Evolutionary conservation across 495 filamentous ascomycete genomes (phyloP).

Genomic region (Penicillium verhagenii): DNA sequence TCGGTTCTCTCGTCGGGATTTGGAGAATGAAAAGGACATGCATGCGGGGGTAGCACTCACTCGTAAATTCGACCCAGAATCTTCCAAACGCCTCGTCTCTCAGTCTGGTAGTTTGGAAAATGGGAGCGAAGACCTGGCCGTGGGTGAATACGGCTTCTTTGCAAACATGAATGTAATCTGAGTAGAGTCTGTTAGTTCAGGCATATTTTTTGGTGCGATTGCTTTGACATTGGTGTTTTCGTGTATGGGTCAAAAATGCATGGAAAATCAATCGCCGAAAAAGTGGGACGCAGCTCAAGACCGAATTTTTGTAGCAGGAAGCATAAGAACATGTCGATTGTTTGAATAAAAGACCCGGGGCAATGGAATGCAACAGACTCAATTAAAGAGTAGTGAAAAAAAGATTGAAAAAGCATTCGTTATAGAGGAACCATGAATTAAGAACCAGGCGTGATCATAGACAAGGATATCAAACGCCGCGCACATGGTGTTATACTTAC

Average conservation of each 20-base stretch:
- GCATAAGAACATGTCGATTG: background rate
- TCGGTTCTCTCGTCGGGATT: background rate
- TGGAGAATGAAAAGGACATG: background rate
- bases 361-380: background rate
- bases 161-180: slow-evolving; percentile 37
- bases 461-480: background rate
- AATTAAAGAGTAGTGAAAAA: background rate
- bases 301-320: background rate
- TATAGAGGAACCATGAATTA: background rate
- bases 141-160: slow-evolving; percentile 33
- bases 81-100: slow-evolving; percentile 45
- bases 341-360: background rate
- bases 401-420: background rate
- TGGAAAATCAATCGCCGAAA: background rate
- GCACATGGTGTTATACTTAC: slow-evolving; percentile 21
- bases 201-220: background rate
- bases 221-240: background rate
- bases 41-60: slow-evolving; percentile 19
- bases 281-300: background rate
- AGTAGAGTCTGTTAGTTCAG: background rate
- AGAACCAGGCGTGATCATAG: background rate
- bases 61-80: slow-evolving; percentile 44
- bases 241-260: background rate
- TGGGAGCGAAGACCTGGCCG: slow-evolving; percentile 39
- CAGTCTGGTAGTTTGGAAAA: slow-evolving; percentile 29